These are phyloP conservation scores for Pittosporum tobira DNA, from an alignment of 129 eudicot genomes.

Conservation along the genomic window DNA sequence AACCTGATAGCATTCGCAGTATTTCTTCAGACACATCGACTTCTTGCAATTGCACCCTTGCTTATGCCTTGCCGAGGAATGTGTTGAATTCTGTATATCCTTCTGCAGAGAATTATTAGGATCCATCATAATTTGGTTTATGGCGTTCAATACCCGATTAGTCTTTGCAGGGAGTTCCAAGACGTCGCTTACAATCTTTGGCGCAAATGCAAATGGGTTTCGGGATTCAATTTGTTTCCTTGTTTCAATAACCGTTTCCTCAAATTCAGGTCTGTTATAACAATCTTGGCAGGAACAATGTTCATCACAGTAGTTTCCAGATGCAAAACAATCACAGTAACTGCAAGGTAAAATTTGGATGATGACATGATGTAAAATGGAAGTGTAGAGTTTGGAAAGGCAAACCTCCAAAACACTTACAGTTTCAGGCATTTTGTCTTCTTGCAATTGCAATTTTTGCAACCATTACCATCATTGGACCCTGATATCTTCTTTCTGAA, in stretches of 20 bases:
- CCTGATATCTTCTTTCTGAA: slow-evolving; percentile 39
- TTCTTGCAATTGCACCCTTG: slow-evolving; percentile 89
- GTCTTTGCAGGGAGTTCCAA: slow-evolving; percentile 26
- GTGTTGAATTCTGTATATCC: slow-evolving; percentile 22
- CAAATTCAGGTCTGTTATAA: slow-evolving; percentile 48
- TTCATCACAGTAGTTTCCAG: slow-evolving; percentile 54
- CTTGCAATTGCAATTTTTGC: slow-evolving; percentile 78
- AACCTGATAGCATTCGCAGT: slow-evolving; percentile 91
- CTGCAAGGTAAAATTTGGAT: slow-evolving; percentile 28
- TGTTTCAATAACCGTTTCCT: slow-evolving; percentile 47
- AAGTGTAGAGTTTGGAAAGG: not conserved
- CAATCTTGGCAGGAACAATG: slow-evolving; percentile 76
- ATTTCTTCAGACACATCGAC: slow-evolving; percentile 62
- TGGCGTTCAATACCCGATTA: slow-evolving; percentile 33
- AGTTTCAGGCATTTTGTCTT: slow-evolving; percentile 76
- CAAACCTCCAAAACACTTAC: slow-evolving; percentile 34
- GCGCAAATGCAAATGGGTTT: slow-evolving; percentile 71
- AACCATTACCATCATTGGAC: slow-evolving; percentile 36
- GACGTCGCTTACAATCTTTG: slow-evolving; percentile 33
- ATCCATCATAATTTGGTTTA: not conserved
- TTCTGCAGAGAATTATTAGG: slow-evolving; percentile 34
- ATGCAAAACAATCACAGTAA: slow-evolving; percentile 83
- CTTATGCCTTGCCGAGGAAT: slow-evolving; percentile 51
- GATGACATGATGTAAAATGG: not conserved
- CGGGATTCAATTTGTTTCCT: slow-evolving; percentile 46